phyloP scores from a whole-genome alignment of 23 red algal genomes.

The Gracilaria domingensis region DNA sequence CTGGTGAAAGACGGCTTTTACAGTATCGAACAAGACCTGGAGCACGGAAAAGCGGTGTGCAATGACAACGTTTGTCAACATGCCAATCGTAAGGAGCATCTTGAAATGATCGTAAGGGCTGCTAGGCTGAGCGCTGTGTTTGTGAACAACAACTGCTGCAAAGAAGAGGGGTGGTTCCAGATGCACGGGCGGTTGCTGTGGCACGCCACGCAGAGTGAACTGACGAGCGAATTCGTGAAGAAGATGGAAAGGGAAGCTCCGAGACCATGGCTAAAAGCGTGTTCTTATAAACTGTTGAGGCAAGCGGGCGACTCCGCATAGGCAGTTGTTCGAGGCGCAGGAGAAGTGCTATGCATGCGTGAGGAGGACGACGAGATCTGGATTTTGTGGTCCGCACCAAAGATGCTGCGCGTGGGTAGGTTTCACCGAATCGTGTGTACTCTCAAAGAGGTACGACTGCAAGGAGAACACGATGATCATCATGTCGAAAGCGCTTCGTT shows the following conservation, averaged over 20 bases:
- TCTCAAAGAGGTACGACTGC: background rate
- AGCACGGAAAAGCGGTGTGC: background rate
- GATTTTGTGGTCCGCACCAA: background rate
- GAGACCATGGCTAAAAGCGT: background rate
- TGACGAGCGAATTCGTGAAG: background rate
- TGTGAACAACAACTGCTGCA: background rate
- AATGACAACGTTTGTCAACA: background rate
- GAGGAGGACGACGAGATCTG: background rate
- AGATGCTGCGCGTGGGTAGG: background rate
- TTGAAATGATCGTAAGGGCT: conserved; percentile 6
- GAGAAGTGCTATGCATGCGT: background rate
- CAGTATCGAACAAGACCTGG: conserved; percentile 8
- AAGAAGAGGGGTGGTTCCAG: background rate
- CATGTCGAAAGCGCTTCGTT: background rate
- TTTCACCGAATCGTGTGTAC: background rate
- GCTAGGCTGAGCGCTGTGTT: conserved; percentile 1
- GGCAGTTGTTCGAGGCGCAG: too few relatives aligned
- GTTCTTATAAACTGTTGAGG: background rate
- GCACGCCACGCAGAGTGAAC: background rate
- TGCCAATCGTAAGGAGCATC: background rate
- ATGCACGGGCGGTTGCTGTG: conserved; percentile 8
- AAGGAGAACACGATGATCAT: background rate
- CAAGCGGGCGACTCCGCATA: background rate
- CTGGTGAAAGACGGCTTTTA: too few relatives aligned
- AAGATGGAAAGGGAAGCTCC: conserved; percentile 4